Evolutionary conservation across 805 yeast species (phyloP), one percentile per base, ranked within the genome.

Genomic region (Wickerhamomyces strasburgensis): DNA sequence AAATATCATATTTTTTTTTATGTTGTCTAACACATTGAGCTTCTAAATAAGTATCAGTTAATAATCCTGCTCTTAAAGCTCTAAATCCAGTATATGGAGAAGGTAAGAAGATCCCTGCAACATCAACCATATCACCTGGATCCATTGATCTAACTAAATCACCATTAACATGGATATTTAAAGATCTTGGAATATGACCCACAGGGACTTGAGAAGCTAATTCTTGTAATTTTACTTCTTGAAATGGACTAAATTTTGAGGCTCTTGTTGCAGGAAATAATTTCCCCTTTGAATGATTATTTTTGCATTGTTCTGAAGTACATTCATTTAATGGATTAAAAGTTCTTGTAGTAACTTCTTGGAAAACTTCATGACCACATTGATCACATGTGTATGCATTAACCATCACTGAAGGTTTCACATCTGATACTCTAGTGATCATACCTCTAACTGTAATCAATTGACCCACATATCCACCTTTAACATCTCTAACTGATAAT

Each of bases 341-440:
- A 30, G 84, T 79, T 56, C 80, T 78, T 14, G 89, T 66, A 47
- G 76, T 80, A 47, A 93, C 95, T 59, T 94, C 98, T 66, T 93
- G 98, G 71, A 94, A 93, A 36, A 87, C 79, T 64, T 93, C 99
- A 62, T 75, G 83, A 33, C 98, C 99, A 70, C 99, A 93, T 52
- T 84, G 84, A 58, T 93, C 98, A 65, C 99, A 93, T 6, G 98
- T 86, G 58, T 90, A 94, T 1, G 98, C 98, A 51, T 83, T 87
- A 37, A 93, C 97, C 42, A 75, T 68, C 6, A 93, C 85, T 5
- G 86, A 70, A 4, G 99, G 99, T 60, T 89, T 90, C 30, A 93
- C 98, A 59, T 93, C 99, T 2, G 95, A 82, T 5, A 89, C 96
- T 48, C 98, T 72, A 7, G 98, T 93, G 34, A 90, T 87, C 48